Evolutionary conservation across 805 yeast genomes (phyloP), one percentile per base, ranked within the genome.

Genomic region (Lipomyces spencermartinsiae): DNA sequence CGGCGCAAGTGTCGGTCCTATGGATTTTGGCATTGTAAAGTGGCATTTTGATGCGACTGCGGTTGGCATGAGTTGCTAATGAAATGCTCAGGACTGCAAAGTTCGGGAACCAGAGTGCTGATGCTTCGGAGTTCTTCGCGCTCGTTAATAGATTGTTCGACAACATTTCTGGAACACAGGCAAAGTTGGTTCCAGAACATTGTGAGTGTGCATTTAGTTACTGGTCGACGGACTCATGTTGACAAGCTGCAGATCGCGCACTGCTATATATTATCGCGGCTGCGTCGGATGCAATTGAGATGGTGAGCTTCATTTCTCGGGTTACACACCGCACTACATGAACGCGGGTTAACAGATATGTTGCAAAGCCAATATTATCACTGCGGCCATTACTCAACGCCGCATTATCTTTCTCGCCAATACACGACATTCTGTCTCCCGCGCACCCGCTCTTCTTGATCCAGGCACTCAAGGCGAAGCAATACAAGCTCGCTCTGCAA

Each of bases 1-100:
- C 71, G 10, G 29, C 35, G 58, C 29, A 22, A n/a, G 62, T 60
- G 25, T 64, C 71, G 14, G 69, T 62, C 4, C 55, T 37, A 29
- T 68, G 71, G 71, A 65, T 68, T 39, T 34, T 68, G 19, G 71
- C 71, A 12, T 9, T 68, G 71, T 68, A 39, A 25, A 69, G 46
- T 9, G 57, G 33, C n/a, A 3, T 12, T 46, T n/a, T 31, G 37
- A 25, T 1, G 29, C 46, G 33, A 22, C 43, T n/a, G 14, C 31
- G 60, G 25, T 19, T 33, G 25, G 31, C 22, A n/a, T 37, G 22
- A 7, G n/a, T 19, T 25, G 22, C 25, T 33, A 43, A 43, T n/a
- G 22, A n/a, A 16, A n/a, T 43, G 22, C n/a, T 16, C n/a, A 43
- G 49, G 49, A 43, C 49, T 1, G 49, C 35, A 22, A 58, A 58